These are phyloP conservation scores for Athelia sp. DNA, from an alignment of 1,284 basidiomycete species.

Conservation along the genomic window DNA sequence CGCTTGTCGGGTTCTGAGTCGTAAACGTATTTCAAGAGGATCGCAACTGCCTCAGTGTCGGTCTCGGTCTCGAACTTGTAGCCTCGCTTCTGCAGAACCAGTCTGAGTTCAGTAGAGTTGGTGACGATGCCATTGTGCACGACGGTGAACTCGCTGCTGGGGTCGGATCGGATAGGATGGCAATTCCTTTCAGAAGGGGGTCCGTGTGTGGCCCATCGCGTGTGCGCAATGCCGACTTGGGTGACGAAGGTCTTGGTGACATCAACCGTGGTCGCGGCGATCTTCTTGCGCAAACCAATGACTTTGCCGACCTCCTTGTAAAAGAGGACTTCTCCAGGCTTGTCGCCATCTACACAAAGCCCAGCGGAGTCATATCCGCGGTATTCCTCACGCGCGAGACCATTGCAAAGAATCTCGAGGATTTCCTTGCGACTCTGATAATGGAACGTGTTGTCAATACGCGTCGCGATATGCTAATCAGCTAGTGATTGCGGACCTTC, in stretches of 20 bases:
- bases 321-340: conserved; percentile 70
- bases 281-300: conserved; percentile 88
- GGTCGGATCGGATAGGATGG: conserved; percentile 92
- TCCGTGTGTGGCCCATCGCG: conserved; percentile 99
- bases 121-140: conserved; percentile 99
- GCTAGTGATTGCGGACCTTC: conserved; percentile 54
- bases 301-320: conserved; percentile 99
- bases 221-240: conserved; percentile 98
- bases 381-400: conserved; percentile 95
- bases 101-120: conserved; percentile 85
- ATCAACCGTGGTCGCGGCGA: conserved; percentile 74
- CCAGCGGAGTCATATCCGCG: conserved; percentile 98
- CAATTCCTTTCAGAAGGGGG: conserved; percentile 87
- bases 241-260: conserved; percentile 80
- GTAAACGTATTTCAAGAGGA: conserved; percentile 95
- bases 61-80: conserved; percentile 96
- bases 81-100: conserved; percentile 94
- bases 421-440: conserved; percentile 87
- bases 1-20: conserved; percentile 90
- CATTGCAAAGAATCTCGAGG: conserved; percentile 89
- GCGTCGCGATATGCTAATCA: conserved; percentile 3
- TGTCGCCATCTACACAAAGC: conserved; percentile 93
- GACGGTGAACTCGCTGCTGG: conserved; percentile 81
- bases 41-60: conserved; percentile 97
- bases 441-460: conserved; percentile 19